Evolutionary conservation across 78 protist genomes (phyloP), one percentile per base, ranked within the genome.

Genomic region (Creolimax fragrantissima): DNA sequence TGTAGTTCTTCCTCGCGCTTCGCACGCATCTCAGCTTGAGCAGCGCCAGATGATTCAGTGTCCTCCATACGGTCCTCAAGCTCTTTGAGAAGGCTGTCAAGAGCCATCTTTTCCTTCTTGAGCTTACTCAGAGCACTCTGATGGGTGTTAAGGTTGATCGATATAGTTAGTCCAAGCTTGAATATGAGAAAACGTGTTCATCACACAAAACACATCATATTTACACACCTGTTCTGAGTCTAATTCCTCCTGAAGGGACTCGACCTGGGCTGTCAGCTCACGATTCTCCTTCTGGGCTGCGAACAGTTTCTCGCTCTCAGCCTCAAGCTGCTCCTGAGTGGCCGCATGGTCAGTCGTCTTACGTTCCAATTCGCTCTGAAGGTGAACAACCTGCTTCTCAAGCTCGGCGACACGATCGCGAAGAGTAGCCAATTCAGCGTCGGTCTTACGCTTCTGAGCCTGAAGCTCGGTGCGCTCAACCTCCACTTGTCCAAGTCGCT

Each of bases 191-290:
- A 24, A 58, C 24, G 41, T 32, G 81, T 58, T 58, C 81, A 17
- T 58, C 81, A 24, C 41, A 17, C 81, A 32, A 32, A 17, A 58
- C 24, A 17, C 24, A 32, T 17, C 11, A 47, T 47, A 58, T 58
- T 32, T 58, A 58, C 1, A 58, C 24, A 58, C 36, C 44, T 41
- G 24, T 37, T 86, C 85, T 35, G 45, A 91, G 67, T 93, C 92
- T 32, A 41, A 44, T 81, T 90, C 89, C 42, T 89, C 93, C 44
- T 89, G 42, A 41, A 93, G 85, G n/a, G 24, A 84, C 43, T 93
- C 91, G 2, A 86, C 42, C 92, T 93, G n/a, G 58, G 58, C 42
- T n/a, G 2, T 43, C 2, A 93, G 86, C 39, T 93, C 93, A 2
- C 91, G 43, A 83, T 7, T 5, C 91, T 88, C 36, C n/a, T 32